A percentile compares a stretch with the other conserved stretches of the same genome.
Evolutionary conservation across 257 asterid genomes (phyloP).

Genomic region (Solanum chaucha): DNA sequence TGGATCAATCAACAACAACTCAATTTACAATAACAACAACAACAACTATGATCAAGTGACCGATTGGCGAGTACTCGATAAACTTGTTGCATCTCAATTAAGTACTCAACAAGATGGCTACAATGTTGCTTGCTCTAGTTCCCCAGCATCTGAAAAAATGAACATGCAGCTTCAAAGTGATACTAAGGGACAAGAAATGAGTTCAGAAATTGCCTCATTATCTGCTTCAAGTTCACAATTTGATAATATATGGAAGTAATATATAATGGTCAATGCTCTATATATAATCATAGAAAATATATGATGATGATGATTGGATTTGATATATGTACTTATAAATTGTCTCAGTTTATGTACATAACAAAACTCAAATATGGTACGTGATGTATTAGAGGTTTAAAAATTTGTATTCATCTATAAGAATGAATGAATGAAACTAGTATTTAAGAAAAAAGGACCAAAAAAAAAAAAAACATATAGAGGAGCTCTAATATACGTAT

Average conservation of each 20-base stretch:
- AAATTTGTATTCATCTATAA: not conserved
- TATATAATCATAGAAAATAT: not conserved
- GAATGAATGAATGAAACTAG: not conserved
- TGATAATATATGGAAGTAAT: constrained; percentile 39
- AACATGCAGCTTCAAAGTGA: constrained; percentile 15
- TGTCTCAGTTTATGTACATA: constrained; percentile 24
- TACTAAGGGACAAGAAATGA: constrained; percentile 10
- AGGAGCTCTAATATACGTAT: not conserved
- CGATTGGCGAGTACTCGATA: constrained; percentile 64
- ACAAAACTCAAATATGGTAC: constrained; percentile 6
- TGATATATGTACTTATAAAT: not conserved
- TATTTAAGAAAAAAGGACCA: not conserved
- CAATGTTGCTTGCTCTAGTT: not conserved
- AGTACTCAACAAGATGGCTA: constrained; percentile 24
- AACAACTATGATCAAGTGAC: constrained; percentile 36
- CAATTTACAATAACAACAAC: not conserved
- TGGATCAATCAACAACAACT: not conserved
- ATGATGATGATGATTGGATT: not conserved
- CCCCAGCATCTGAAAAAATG: constrained; percentile 4
- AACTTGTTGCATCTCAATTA: constrained; percentile 57
- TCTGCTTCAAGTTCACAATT: constrained; percentile 25
- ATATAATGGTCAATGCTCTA: no score
- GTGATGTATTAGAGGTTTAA: not conserved
- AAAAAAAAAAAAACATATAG: not conserved
- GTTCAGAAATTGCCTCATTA: constrained; percentile 16